phyloP scores from a whole-genome alignment of 371 early-diverging fungal genomes.

The Circinella umbellata region DNA sequence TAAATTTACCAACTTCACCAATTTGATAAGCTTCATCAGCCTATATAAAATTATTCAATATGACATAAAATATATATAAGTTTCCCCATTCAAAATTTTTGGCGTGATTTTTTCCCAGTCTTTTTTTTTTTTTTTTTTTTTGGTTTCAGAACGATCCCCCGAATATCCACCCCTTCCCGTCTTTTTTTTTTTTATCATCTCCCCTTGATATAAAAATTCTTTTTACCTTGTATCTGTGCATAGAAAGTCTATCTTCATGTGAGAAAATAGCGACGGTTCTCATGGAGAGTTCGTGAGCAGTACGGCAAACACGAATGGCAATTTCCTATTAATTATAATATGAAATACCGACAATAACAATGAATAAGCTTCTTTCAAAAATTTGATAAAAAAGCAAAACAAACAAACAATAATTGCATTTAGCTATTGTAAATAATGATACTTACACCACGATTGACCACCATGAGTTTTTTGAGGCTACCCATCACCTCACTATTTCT shows the following conservation, averaged over 20 bases:
- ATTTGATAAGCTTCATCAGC: slow-evolving; percentile 95
- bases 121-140: too few species aligned
- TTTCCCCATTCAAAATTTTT: not conserved
- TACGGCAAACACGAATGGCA: slow-evolving; percentile 90
- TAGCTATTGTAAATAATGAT: not conserved
- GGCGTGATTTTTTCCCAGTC: too few species aligned
- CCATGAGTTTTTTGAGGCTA: slow-evolving; percentile 61
- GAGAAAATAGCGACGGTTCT: slow-evolving; percentile 89
- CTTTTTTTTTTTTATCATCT: not conserved
- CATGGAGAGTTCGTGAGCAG: slow-evolving; percentile 91
- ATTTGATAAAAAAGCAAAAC: too few species aligned
- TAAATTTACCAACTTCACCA: slow-evolving; percentile 76
- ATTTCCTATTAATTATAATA: slow-evolving; percentile 71
- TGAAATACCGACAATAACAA: too few species aligned
- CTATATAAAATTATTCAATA: slow-evolving; percentile 37
- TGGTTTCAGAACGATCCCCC: too few species aligned
- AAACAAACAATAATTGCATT: too few species aligned
- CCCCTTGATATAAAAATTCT: not conserved
- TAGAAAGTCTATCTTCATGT: slow-evolving; percentile 88
- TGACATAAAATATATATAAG: too few species aligned
- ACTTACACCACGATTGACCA: slow-evolving; percentile 71
- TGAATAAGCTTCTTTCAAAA: too few species aligned
- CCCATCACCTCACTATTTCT: slow-evolving; percentile 59
- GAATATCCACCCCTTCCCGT: too few species aligned
- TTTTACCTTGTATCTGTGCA: slow-evolving; percentile 90